Conservation (phyloP, 352 stramenopile genomes). For the Elongisporangium undulatum region DNA sequence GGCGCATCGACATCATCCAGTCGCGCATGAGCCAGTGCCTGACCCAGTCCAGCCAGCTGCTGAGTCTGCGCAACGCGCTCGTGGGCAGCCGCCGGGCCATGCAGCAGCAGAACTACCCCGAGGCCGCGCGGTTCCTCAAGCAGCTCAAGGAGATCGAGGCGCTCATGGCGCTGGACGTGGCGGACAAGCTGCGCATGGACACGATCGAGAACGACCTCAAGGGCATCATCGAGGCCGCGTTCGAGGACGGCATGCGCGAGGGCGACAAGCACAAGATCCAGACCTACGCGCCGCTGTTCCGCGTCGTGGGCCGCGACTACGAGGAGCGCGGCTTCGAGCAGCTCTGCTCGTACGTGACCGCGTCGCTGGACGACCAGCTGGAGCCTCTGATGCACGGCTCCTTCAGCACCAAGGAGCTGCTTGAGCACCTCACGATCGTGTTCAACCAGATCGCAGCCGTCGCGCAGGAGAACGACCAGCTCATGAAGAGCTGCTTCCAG, state of each 20-base stretch:
- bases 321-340: conserved; percentile 60
- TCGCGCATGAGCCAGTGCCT: conserved; percentile 61
- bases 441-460: conserved; percentile 76
- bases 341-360: conserved; percentile 45
- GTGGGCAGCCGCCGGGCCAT: conserved; percentile 68
- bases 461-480: conserved; percentile 50
- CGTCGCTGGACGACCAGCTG: conserved; percentile 28
- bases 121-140: conserved; percentile 70
- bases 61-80: conserved; percentile 79
- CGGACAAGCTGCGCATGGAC: conserved; percentile 80
- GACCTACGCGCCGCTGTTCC: conserved; percentile 73
- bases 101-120: conserved; percentile 62
- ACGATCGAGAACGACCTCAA: conserved; percentile 84
- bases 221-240: conserved; percentile 62
- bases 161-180: conserved; percentile 72
- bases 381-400: conserved; percentile 26
- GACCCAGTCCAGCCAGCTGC: conserved; percentile 60
- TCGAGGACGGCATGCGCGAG: conserved; percentile 45
- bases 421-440: conserved; percentile 64
- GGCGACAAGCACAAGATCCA: conserved; percentile 44
- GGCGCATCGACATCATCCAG: conserved; percentile 76
- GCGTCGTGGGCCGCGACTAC: conserved; percentile 59
- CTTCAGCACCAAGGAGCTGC: conserved; percentile 73
- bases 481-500: conserved; percentile 52
- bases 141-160: conserved; percentile 73